Base-by-base conservation (phyloP, 495 filamentous ascomycete genomes). In the Penicillium arizonense region DNA sequence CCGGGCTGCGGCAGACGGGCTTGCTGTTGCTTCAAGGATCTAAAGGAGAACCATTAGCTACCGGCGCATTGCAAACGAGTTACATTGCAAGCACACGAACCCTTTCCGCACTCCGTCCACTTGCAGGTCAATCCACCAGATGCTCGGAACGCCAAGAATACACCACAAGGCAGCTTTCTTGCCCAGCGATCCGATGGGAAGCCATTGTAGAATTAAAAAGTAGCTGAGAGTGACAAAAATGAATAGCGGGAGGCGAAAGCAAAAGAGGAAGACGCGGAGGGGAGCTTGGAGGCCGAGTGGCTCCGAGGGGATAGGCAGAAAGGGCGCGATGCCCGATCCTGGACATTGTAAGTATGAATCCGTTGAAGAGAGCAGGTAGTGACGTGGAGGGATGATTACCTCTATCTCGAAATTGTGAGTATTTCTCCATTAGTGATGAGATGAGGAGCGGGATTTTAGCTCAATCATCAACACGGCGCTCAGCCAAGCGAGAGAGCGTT, bases 41-140 rank as follows among this genome's bases (percentile, higher is more conserved):
- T 85, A 41, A 44, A 37, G 4, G 13, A 26, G 1, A 16, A 8
- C 11, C 30, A 10, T 34, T 43, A 45, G 26, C 21, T 49, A 20
- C 43, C 26, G 26, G 13, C 24, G 12, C 20, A 18, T 18, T 18
- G 18, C 18, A 34, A 5, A 3, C 20, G 28, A 14, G 7, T 40
- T 24, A 2, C 9, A 16, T 33, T 24, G 7, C 5, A 21, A n/a
- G 11, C n/a, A 30, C 18, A 72, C 73, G 44, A 58, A 87, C 77
- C 94, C 94, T 76, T 90, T 91, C 70, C 87, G 87, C 33, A 99
- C 94, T 28, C 92, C 91, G 65, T 97, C 94, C 37, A 99, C 87
- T 61, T 97, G 92, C 1, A 99, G 77, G 70, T 97, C 94, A 44
- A 96, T 87, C 92, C 93, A 97, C 93, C 94, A 97, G 34, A 97